Base-by-base conservation (phyloP, 306 rosid genomes). In the Nissolia schottii region DNA sequence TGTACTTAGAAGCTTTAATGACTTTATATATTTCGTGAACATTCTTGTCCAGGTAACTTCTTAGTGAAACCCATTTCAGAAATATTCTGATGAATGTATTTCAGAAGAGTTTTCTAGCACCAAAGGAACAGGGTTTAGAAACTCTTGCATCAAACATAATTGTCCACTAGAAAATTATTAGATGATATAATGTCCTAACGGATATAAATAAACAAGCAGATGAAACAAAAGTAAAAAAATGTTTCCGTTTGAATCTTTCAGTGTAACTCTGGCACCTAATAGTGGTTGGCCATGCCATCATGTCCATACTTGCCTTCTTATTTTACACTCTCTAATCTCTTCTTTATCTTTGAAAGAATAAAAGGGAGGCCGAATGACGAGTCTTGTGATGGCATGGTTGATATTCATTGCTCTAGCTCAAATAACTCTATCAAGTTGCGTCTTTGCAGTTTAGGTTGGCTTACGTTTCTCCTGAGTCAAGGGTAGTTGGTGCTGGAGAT, bases 401-500 rank as follows among this genome's bases (percentile, higher is more conserved):
- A 45, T 45, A 48, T 34, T 1, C 40, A 3, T 60, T 15, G 10
- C 40, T 34, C 7, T 34, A 38, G 50, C 18, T 43, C 3, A n/a
- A 43, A 15, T 48, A 15, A 72, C 64, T 28, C 38, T 57, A 51
- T 7, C 28, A 19, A 28, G 41, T 46, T 80, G 3, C 16, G 64
- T 57, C 54, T 71, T 71, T 67, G 60, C 91, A 91, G 97, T 91
- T 88, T 81, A 87, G 91, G 86, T 65, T 91, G 87, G 97, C 97
- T 40, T 91, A 80, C 74, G 92, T 91, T 80, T 87, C 91, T 70
- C 96, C 92, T 3, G 97, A 91, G 76, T 76, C 97, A 0, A 79
- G 64, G 71, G 91, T 90, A 46, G 88, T 92, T 75, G 98, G 96
- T 80, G 92, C 98, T 46, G 96, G 98, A 15, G 92, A 83, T 64